Conservation (phyloP, 345 rosid genomes). For the Luvunga scandens region DNA sequence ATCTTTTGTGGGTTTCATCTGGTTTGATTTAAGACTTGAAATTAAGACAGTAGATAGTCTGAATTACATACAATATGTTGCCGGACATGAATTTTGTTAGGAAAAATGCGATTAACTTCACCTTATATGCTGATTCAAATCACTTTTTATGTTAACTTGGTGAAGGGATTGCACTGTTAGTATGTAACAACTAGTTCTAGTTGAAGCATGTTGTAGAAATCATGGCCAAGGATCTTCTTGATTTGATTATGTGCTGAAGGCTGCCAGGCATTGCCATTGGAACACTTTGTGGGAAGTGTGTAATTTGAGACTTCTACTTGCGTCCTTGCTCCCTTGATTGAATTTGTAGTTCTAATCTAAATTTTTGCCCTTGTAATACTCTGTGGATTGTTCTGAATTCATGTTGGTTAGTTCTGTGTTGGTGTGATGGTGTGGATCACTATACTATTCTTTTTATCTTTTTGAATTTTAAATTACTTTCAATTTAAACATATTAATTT, state of each 20-base stretch:
- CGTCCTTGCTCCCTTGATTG: too few relatives aligned
- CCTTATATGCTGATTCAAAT: background rate
- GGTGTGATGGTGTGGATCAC: background rate
- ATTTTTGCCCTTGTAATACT: background rate
- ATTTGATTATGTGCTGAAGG: too few relatives aligned
- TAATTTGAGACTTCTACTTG: too few relatives aligned
- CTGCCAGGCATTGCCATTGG: too few relatives aligned
- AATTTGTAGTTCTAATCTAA: background rate
- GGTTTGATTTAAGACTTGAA: background rate
- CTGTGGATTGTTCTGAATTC: background rate
- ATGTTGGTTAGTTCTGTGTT: background rate
- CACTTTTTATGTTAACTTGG: too few relatives aligned
- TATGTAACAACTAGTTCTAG: too few relatives aligned
- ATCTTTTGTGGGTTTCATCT: background rate
- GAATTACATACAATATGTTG: background rate
- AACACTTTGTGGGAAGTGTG: too few relatives aligned
- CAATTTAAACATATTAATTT: background rate
- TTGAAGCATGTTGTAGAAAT: too few relatives aligned
- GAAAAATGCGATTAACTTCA: background rate
- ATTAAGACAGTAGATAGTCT: background rate
- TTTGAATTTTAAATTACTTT: background rate
- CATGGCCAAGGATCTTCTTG: too few relatives aligned
- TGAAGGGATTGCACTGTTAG: too few relatives aligned
- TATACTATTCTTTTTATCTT: background rate
- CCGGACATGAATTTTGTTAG: background rate